Conservation (phyloP, 2,329 filamentous ascomycete genomes). For the Albophoma yamanashiensis region DNA sequence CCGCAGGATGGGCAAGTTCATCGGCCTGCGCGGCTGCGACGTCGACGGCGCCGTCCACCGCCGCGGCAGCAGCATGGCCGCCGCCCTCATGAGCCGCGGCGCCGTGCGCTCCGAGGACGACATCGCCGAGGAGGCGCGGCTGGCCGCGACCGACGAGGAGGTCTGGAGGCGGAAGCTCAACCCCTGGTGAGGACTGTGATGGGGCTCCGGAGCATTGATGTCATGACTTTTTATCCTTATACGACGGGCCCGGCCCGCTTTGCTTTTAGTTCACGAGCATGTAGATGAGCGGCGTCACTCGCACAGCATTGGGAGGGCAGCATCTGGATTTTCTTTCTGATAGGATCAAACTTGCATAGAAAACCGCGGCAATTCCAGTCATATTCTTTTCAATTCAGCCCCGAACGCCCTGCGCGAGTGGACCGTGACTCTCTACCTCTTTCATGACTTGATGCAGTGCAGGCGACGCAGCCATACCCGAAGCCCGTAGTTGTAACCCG, state of each 20-base stretch:
- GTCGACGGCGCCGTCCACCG: not conserved
- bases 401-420: not conserved
- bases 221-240: not conserved
- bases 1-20: constrained; percentile 61
- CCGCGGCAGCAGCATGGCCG: not conserved
- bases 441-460: not conserved
- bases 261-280: not conserved
- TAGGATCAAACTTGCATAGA: constrained; percentile 1
- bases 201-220: not conserved
- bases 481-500: not conserved
- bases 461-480: not conserved
- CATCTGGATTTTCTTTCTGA: not conserved
- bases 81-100: constrained; percentile 8
- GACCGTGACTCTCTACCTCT: not conserved
- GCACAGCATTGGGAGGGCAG: constrained; percentile 6
- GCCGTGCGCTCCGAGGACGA: constrained; percentile 33
- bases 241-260: not conserved
- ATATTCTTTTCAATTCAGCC: not conserved
- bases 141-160: constrained; percentile 33
- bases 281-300: constrained; percentile 2
- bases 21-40: constrained; percentile 53
- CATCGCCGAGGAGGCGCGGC: constrained; percentile 31
- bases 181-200: constrained; percentile 10
- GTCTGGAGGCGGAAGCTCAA: constrained; percentile 35
- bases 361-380: not conserved